Evolutionary conservation across 2,329 filamentous ascomycete species (phyloP), one percentile per base, ranked within the genome.

Genomic region (Pleomassaria siparia): DNA sequence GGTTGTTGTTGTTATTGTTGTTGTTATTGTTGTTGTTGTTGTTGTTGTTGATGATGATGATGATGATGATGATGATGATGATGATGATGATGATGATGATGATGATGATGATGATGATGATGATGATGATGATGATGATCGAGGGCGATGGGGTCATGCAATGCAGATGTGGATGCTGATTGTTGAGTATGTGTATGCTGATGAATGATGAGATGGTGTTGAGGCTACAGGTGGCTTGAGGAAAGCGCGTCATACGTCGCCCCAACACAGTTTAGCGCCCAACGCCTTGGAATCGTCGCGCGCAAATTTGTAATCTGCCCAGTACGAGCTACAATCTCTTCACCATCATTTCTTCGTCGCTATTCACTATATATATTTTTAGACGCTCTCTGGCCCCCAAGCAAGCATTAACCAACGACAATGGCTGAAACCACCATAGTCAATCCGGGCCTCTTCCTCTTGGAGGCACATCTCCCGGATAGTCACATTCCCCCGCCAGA

Each of bases 371-470:
- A n/a, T 37, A 22, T 20, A 37, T 37, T 37, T 37, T 37, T 37
- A 37, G 35, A 37, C 35, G 24, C 12, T 37, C 35, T 3, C 35
- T 37, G 18, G 35, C 35, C 35, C 35, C 35, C 35, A 37, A 37
- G 10, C 18, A 37, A 29, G n/a, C 35, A 24, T 5, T 12, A 37
- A 24, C 18, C 13, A 35, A 46, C 46, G 62, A 40, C 39, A 25
- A 30, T 35, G 46, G 39, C 51, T 35, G 54, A 54, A 22, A 46
- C 40, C 11, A 54, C 43, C 35, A 46, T 58, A 12, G 51, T 64
- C 30, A 33, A 55, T 15, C 66, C 64, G 12, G 59, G 56, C 10
- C 58, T 51, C n/a, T 69, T 67, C 46, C 55, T 70, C 12, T 55
- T 48, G 4, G 54, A 59, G 30, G 46, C 47, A 30, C 45, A 48